Base-by-base conservation (phyloP, 345 rosid genomes). In the Hibiscus trionum region DNA sequence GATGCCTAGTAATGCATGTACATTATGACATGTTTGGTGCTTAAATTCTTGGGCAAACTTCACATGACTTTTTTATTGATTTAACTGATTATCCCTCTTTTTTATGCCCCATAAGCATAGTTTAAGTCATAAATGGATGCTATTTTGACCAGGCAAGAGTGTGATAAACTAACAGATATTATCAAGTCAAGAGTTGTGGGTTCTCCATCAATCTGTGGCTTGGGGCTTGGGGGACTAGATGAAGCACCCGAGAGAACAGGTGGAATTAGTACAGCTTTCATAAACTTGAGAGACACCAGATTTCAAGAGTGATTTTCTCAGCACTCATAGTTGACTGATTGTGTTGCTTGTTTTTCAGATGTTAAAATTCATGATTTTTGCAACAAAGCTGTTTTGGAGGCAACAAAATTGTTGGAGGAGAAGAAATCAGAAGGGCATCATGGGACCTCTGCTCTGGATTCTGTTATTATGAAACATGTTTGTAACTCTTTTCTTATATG, bases 91-190 rank as follows among this genome's bases (percentile, higher is more conserved):
- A 8, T 49, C 73, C 24, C 56, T n/a, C 64, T 14, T 31, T 66
- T 59, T 61, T 60, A 39, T 62, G 21, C 58, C 35, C 61, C 37
- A 8, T 42, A 21, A 56, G 66, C 58, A 56, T 24, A 59, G 6
- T 44, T 58, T 14, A 65, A 64, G 65, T 61, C 61, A 66, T 75
- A 44, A 66, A 66, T 78, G 76, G 19, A 72, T 69, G 64, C 73
- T 62, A 61, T 69, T 58, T 76, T 78, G 77, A 73, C 77, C 90
- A 95, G 97, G 93, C 92, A 92, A 77, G 99, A 95, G 80, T 84
- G 83, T 39, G 84, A 87, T 69, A 87, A 82, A 80, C 77, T 95
- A 57, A 88, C 78, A 26, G 70, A 72, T 76, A 83, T 95, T 75
- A 84, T 95, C 74, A 90, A 85, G 74, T 83, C 99, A 14, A 86